Percentiles rank a stretch among this genome's conserved stretches.
phyloP scores from a whole-genome alignment of 1,284 basidiomycete species.

The Bjerkandera adusta region DNA sequence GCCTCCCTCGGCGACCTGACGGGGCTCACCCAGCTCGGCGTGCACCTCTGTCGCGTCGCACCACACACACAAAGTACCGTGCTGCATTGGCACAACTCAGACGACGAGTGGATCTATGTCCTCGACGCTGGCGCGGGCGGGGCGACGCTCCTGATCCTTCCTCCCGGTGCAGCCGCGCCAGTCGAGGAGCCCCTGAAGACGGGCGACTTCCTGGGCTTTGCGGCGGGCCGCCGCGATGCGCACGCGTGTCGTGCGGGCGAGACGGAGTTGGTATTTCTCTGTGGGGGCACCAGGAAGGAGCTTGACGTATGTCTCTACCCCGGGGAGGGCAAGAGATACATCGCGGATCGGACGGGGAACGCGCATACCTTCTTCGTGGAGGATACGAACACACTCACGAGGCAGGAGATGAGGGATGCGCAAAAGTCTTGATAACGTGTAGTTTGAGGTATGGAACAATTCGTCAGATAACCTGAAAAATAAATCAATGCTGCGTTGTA shows the following conservation, averaged over 20 bases:
- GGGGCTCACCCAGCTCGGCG: slow-evolving; percentile 24
- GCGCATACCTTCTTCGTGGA: background rate
- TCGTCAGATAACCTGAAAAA: no score
- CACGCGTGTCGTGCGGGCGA: slow-evolving; percentile 22
- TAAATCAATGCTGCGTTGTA: no score
- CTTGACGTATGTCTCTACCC: slow-evolving; percentile 26
- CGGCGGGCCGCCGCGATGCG: slow-evolving; percentile 17
- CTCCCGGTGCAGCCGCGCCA: slow-evolving; percentile 12
- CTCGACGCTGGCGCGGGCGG: slow-evolving; percentile 24
- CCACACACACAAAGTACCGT: slow-evolving; percentile 23
- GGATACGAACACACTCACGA: no score
- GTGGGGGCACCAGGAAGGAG: slow-evolving; percentile 24
- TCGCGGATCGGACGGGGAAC: slow-evolving; percentile 13
- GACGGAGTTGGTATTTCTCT: slow-evolving; percentile 24
- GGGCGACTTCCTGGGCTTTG: slow-evolving; percentile 30
- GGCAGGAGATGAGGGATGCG: no score
- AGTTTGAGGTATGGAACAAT: no score
- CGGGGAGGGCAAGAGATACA: slow-evolving; percentile 14
- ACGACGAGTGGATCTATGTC: slow-evolving; percentile 31
- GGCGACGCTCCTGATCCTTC: slow-evolving; percentile 20
- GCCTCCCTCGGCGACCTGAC: slow-evolving; percentile 24
- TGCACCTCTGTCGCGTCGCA: slow-evolving; percentile 26
- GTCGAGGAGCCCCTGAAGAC: slow-evolving; percentile 20
- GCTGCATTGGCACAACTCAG: slow-evolving; percentile 27
- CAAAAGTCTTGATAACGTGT: no score